Base-by-base conservation (phyloP, 2,329 filamentous ascomycete genomes). In the Dothiorella sarmentorum region DNA sequence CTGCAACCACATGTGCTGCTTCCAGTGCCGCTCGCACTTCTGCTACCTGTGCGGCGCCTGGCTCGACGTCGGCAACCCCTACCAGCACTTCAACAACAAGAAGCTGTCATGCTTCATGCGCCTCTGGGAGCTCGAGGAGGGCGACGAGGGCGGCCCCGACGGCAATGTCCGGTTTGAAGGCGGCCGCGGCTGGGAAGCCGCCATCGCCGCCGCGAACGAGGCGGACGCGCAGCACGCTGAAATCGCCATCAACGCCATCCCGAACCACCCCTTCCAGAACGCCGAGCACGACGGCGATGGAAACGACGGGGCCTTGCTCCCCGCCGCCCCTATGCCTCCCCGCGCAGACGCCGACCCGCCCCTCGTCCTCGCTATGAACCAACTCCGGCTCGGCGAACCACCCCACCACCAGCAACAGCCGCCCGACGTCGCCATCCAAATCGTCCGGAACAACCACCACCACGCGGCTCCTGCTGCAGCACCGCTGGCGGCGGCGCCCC, bases 1-100 rank as follows among this genome's bases (percentile, higher is more conserved):
- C 37, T 99, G 94, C 79, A 97, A 97, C 73, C 92, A 97, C 74
- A 97, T 97, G 91, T 89, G 87, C 51, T 97, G 93, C 75, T 90
- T 88, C 71, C 86, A 90, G 63, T 99, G 94, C 77, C 81, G 87
- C 53, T 89, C 90, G 2, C 93, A 97, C 72, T 97, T 97, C 71
- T 99, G 94, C 76, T 97, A 97, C 66, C 82, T 97, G 1, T 97
- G 94, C 69, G 88, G 88, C 0, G 82, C 86, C n/a, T 97, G 90
- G 89, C 80, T 99, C 40, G 82, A 87, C 58, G 84, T 89, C 0
- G 79, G 77, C 17, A 94, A 96, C 65, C 92, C 92, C 1, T 97
- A 97, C 69, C 76, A 81, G 57, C 94, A 99, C 72, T 99, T 92
- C 77, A 96, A 96, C 69, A 80, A 84, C 26, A 78, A 82, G 15